A percentile compares a stretch with the other conserved stretches of the same genome.
phyloP scores from a whole-genome alignment of 345 rosid species.

The Conringia planisiliqua region DNA sequence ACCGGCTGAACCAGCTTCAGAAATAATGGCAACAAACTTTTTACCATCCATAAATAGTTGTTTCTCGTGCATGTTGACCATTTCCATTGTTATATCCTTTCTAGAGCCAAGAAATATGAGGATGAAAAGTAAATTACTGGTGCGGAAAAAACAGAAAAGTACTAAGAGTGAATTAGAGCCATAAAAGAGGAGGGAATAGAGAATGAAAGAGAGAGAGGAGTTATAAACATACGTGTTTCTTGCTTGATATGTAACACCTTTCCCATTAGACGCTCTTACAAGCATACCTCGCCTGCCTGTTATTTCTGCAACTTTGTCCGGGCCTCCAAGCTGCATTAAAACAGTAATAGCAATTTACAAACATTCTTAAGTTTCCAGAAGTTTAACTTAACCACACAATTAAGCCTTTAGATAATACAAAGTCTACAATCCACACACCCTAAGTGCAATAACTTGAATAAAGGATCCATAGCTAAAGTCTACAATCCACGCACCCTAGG shows the following conservation, averaged over 20 bases:
- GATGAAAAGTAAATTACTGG: slow-evolving; percentile 26
- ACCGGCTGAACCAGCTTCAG: slow-evolving; percentile 99
- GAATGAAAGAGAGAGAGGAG: background rate
- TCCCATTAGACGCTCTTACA: slow-evolving; percentile 90
- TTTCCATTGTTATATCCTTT: slow-evolving; percentile 94
- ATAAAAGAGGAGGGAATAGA: background rate
- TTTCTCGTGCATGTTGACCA: slow-evolving; percentile 99
- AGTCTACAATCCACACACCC: slow-evolving; percentile 4
- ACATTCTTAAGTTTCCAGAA: slow-evolving; percentile 16
- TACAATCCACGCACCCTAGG: background rate
- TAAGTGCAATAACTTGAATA: slow-evolving; percentile 6
- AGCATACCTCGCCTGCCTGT: slow-evolving; percentile 99
- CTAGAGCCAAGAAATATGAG: slow-evolving; percentile 41
- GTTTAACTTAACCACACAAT: slow-evolving; percentile 3
- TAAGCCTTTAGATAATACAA: slow-evolving; percentile 2
- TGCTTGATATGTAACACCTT: slow-evolving; percentile 97
- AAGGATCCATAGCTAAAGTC: background rate
- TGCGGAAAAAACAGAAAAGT: background rate
- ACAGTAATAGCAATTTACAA: slow-evolving; percentile 10
- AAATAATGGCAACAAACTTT: slow-evolving; percentile 87
- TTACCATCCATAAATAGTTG: slow-evolving; percentile 98
- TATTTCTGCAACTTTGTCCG: slow-evolving; percentile 94
- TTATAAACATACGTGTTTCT: slow-evolving; percentile 77
- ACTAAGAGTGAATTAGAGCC: background rate
- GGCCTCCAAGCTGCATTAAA: slow-evolving; percentile 91